Evolutionary conservation across 352 stramenopile species (phyloP).

Genomic region (Pythium brassicae): DNA sequence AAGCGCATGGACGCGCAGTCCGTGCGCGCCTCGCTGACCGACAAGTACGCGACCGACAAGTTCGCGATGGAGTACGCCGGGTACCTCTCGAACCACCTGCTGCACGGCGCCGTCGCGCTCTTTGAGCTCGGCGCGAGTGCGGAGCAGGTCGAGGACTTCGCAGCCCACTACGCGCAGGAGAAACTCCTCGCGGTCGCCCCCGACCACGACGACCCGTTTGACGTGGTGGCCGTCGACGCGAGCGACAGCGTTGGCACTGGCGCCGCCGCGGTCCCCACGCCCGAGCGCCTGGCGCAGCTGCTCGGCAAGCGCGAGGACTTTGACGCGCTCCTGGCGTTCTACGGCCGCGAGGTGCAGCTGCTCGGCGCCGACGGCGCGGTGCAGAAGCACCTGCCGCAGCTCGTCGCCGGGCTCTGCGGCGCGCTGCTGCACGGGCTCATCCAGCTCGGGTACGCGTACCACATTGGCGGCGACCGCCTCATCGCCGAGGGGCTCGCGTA

Average conservation of each 20-base stretch:
- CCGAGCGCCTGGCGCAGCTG: slow-evolving; percentile 13
- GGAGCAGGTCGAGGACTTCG: slow-evolving; percentile 20
- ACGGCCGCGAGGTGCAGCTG: slow-evolving; percentile 23
- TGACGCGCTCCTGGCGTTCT: slow-evolving; percentile 27
- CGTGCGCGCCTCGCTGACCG: slow-evolving; percentile 21
- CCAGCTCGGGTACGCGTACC: slow-evolving; percentile 33
- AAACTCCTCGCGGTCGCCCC: slow-evolving; percentile 17
- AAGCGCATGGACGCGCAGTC: slow-evolving; percentile 1
- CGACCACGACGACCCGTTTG: slow-evolving; percentile 10
- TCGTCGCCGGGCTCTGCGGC: slow-evolving; percentile 25
- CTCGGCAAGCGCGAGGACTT: slow-evolving; percentile 25
- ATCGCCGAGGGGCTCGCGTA: slow-evolving; percentile 31
- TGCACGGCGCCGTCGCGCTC: slow-evolving; percentile 29
- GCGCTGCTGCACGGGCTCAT: slow-evolving; percentile 34
- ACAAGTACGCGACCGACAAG: slow-evolving; percentile 25
- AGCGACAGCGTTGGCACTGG: not conserved
- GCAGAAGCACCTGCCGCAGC: slow-evolving; percentile 19
- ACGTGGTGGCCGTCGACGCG: slow-evolving; percentile 3
- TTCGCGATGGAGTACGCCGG: slow-evolving; percentile 33
- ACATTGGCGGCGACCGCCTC: slow-evolving; percentile 19
- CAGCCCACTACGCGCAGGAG: slow-evolving; percentile 14
- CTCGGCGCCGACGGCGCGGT: slow-evolving; percentile 19
- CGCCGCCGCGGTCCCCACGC: not conserved
- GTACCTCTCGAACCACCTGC: slow-evolving; percentile 34
- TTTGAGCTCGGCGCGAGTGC: slow-evolving; percentile 21